Conservation (phyloP, 371 early-diverging fungal species). For the Nematocida minor region DNA sequence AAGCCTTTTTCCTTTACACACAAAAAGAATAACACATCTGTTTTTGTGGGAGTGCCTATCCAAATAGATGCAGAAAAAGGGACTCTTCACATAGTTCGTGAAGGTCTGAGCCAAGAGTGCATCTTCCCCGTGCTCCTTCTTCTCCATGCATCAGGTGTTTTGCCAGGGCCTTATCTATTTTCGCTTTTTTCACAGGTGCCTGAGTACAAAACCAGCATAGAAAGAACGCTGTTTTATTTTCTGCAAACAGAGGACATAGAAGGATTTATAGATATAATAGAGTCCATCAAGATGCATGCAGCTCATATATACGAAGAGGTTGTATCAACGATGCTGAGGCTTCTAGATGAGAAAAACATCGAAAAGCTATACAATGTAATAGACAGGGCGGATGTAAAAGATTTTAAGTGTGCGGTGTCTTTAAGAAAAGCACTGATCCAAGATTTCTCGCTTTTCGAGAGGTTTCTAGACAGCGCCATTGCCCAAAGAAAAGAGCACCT, state of each 20-base stretch:
- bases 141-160: background rate
- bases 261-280: background rate
- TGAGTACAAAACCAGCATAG: slow-evolving; percentile 14
- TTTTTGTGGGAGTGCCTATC: background rate
- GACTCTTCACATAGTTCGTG: background rate
- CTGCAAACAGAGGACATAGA: slow-evolving; percentile 26
- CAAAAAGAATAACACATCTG: background rate
- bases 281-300: background rate
- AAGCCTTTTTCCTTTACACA: background rate
- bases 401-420: background rate
- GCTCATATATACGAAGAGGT: background rate
- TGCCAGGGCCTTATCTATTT: slow-evolving; percentile 2
- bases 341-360: slow-evolving; percentile 27
- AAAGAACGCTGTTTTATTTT: slow-evolving; percentile 22
- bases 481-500: slow-evolving; percentile 27
- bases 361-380: slow-evolving; percentile 9
- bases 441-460: slow-evolving; percentile 11
- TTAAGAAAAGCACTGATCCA: slow-evolving; percentile 14
- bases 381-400: background rate
- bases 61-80: slow-evolving; percentile 9
- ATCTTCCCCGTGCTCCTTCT: slow-evolving; percentile 15
- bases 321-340: slow-evolving; percentile 17
- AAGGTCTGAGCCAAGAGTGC: background rate
- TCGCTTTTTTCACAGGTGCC: background rate
- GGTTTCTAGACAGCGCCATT: slow-evolving; percentile 13